These are phyloP conservation scores for Trametopsis cervina DNA, from an alignment of 768 basidiomycete genomes.

Conservation along the genomic window DNA sequence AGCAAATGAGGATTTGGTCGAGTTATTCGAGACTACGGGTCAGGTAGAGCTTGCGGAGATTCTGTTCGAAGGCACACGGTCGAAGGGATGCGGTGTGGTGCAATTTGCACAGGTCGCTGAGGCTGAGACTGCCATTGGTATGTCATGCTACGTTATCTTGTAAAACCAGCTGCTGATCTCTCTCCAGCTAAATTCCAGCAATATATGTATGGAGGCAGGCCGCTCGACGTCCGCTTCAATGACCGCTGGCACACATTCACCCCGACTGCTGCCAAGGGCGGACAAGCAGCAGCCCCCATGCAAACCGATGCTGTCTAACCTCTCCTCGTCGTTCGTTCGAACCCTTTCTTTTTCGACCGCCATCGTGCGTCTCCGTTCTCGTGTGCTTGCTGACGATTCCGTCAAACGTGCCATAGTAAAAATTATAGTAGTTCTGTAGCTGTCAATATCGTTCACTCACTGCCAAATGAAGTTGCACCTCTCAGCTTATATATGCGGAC, in stretches of 20 bases:
- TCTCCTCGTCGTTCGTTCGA: no score
- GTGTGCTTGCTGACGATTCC: no score
- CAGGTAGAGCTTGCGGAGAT: constrained; percentile 94
- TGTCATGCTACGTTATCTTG: constrained; percentile 15
- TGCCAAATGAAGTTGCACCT: no score
- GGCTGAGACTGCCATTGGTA: constrained; percentile 91
- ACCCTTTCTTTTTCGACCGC: no score
- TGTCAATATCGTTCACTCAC: no score
- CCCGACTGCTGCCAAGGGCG: constrained; percentile 83
- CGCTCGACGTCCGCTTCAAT: constrained; percentile 93
- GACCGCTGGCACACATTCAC: constrained; percentile 94
- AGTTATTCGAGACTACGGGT: constrained; percentile 96
- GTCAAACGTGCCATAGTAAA: no score
- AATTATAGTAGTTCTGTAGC: no score
- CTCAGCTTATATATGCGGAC: no score
- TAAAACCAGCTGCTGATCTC: neutral
- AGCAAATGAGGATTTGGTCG: constrained; percentile 96
- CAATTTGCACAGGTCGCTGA: constrained; percentile 85
- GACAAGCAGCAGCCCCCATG: constrained; percentile 59
- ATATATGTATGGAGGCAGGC: constrained; percentile 92
- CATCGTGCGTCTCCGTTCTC: no score
- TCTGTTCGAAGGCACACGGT: constrained; percentile 84
- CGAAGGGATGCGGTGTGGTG: constrained; percentile 93
- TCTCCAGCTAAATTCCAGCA: constrained; percentile 82
- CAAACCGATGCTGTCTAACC: constrained; percentile 44